Evolutionary conservation across 768 basidiomycete species (phyloP).

Genomic region (Lactifluus echinatus): DNA sequence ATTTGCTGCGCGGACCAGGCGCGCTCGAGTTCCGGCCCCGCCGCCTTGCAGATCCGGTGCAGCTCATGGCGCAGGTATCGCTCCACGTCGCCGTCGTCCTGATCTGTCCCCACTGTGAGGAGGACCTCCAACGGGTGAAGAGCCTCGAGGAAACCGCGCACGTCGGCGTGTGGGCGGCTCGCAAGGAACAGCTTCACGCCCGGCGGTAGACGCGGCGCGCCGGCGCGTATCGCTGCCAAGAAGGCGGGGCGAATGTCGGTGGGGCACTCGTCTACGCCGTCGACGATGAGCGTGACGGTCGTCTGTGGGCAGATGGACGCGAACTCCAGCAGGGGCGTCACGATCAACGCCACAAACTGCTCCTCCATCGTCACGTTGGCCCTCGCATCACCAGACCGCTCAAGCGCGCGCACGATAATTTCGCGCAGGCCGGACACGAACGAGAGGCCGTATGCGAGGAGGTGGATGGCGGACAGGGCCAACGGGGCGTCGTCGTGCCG

Average conservation of each 20-base stretch:
- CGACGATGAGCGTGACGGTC: slow-evolving; percentile 18
- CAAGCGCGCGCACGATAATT: slow-evolving; percentile 3
- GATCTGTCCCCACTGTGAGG: neutral
- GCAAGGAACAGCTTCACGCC: slow-evolving; percentile 17
- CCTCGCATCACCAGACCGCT: slow-evolving; percentile 1
- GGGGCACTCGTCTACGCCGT: slow-evolving; percentile 21
- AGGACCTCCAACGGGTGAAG: neutral
- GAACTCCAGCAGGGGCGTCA: slow-evolving; percentile 9
- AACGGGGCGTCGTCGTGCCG: slow-evolving; percentile 9
- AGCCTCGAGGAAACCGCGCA: neutral
- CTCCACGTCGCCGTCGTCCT: slow-evolving; percentile 14
- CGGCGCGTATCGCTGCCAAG: neutral
- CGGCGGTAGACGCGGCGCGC: slow-evolving; percentile 5
- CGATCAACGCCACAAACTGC: slow-evolving; percentile 18
- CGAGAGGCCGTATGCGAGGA: slow-evolving; percentile 18
- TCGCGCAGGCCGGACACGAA: slow-evolving; percentile 14
- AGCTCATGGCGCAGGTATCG: slow-evolving; percentile 8
- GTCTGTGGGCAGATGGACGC: neutral
- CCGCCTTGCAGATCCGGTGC: neutral
- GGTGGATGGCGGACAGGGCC: slow-evolving; percentile 9
- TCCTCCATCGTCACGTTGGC: slow-evolving; percentile 10
- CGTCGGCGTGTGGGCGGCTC: slow-evolving; percentile 17
- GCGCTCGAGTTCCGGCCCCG: neutral
- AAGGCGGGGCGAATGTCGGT: slow-evolving; percentile 6
- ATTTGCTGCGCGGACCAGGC: neutral